Evolutionary conservation across 2,329 filamentous ascomycete species (phyloP).

Genomic region (Alternaria postmessia): DNA sequence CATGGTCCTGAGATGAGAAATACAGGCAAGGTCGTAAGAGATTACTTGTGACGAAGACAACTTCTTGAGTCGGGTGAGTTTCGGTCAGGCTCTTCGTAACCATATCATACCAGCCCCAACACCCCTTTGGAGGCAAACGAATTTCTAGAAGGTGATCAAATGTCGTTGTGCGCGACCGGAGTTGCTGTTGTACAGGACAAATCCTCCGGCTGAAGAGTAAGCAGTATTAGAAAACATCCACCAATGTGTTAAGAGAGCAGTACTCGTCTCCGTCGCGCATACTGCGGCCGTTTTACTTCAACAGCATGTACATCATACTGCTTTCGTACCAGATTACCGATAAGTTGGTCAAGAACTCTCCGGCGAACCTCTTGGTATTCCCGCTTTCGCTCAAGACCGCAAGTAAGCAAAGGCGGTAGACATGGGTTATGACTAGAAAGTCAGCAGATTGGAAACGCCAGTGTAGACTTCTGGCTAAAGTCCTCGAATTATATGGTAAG

Average conservation of each 20-base stretch:
- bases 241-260: not conserved
- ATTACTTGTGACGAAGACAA: not conserved
- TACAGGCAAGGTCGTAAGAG: not conserved
- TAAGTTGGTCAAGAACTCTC: not conserved
- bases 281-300: not conserved
- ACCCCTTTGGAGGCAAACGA: not conserved
- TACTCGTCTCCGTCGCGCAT: not conserved
- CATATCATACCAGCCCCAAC: not conserved
- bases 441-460: not conserved
- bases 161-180: not conserved
- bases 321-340: not conserved
- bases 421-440: slow-evolving; percentile 1
- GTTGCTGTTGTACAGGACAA: not conserved
- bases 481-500: not conserved
- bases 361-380: not conserved
- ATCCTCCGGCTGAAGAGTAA: not conserved
- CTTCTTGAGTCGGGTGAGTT: not conserved
- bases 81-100: not conserved
- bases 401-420: not conserved
- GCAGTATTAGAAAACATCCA: not conserved
- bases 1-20: not conserved
- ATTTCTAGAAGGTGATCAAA: not conserved
- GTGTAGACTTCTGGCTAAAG: not conserved
- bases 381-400: not conserved
- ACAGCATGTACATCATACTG: not conserved